Evolutionary conservation across 306 rosid genomes (phyloP).

Genomic region (Senna tora): DNA sequence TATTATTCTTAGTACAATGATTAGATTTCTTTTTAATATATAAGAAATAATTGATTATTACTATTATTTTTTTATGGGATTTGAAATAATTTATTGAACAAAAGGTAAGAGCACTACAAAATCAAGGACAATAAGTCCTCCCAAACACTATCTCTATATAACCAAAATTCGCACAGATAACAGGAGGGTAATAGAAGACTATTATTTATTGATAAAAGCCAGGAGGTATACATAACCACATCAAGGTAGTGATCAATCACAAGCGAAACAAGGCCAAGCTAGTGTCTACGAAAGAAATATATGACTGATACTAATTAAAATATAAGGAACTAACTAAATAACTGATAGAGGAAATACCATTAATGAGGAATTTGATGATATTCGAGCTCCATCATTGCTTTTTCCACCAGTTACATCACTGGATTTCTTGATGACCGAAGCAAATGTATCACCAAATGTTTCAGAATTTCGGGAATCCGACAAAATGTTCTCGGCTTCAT

Average conservation of each 20-base stretch:
- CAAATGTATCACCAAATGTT: constrained; percentile 68
- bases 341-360: constrained; percentile 51
- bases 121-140: too few species aligned
- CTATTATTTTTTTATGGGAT: too few species aligned
- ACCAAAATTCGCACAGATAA: constrained; percentile 10
- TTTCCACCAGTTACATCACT: constrained; percentile 50
- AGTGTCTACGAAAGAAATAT: background rate
- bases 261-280: constrained; percentile 15
- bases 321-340: constrained; percentile 19
- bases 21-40: background rate
- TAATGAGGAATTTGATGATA: constrained; percentile 50
- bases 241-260: constrained; percentile 9
- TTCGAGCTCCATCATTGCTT: constrained; percentile 55
- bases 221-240: constrained; percentile 19
- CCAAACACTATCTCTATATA: background rate
- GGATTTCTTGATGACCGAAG: constrained; percentile 47
- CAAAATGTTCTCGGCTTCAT: constrained; percentile 62
- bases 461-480: constrained; percentile 67
- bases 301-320: constrained; percentile 12
- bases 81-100: too few species aligned
- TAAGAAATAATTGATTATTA: too few species aligned
- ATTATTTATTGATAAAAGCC: constrained; percentile 24
- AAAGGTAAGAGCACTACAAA: too few species aligned
- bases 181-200: constrained; percentile 23
- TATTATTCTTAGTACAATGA: background rate